phyloP scores from a whole-genome alignment of 108 stramenopile species.

The Asterionellopsis glacialis region DNA sequence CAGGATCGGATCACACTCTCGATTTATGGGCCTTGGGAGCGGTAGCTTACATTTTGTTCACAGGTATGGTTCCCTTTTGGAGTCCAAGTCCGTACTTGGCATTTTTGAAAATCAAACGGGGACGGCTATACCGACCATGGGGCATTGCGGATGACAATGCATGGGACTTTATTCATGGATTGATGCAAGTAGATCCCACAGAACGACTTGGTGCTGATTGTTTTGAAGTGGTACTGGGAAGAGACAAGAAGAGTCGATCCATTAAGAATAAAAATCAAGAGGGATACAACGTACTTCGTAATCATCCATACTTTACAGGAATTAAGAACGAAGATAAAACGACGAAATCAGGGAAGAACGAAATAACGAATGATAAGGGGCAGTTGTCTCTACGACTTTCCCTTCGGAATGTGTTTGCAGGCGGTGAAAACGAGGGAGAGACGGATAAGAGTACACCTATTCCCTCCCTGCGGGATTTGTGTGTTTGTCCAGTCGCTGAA shows the following conservation, averaged over 20 bases:
- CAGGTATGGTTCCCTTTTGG: constrained; percentile 78
- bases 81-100: constrained; percentile 81
- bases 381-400: constrained; percentile 12
- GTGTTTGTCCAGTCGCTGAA: constrained; percentile 69
- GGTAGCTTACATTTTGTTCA: constrained; percentile 64
- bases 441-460: constrained; percentile 33
- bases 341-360: not conserved
- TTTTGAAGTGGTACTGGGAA: constrained; percentile 31
- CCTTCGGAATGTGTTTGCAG: no score
- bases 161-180: constrained; percentile 66
- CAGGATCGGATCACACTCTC: constrained; percentile 44
- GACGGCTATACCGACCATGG: constrained; percentile 29
- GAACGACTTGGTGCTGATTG: constrained; percentile 72
- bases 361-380: constrained; percentile 6
- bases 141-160: constrained; percentile 72
- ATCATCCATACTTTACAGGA: constrained; percentile 52
- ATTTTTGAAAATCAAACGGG: constrained; percentile 84
- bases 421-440: constrained; percentile 4
- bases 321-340: not conserved
- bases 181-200: constrained; percentile 57
- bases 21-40: constrained; percentile 88
- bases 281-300: constrained; percentile 43
- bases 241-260: constrained; percentile 4
- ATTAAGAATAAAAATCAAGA: constrained; percentile 4
- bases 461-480: constrained; percentile 73